Percentiles rank a stretch among this genome's conserved stretches.
Conservation (phyloP, 2,329 filamentous ascomycete genomes). For the Parascedosporium putredinis region DNA sequence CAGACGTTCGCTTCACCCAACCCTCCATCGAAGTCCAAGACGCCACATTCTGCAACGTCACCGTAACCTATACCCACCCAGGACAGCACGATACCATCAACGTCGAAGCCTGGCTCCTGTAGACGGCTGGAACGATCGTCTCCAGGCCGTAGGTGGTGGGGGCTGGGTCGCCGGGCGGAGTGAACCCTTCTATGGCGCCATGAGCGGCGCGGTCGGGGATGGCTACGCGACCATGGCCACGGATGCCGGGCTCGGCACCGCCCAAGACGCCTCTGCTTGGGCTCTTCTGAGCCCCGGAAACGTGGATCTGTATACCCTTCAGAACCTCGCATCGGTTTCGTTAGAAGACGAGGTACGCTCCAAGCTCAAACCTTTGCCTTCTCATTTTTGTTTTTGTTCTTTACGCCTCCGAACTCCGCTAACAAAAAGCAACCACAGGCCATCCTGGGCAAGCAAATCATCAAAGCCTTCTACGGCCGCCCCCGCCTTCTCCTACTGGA, state of each 20-base stretch:
- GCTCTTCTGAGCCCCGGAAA: constrained; percentile 7
- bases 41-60: constrained; percentile 17
- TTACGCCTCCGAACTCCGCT: background rate
- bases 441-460: constrained; percentile 30
- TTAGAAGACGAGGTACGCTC: constrained; percentile 21
- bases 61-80: constrained; percentile 18
- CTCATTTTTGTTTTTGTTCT: background rate
- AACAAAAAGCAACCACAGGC: too few relatives aligned
- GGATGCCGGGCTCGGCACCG: constrained; percentile 12
- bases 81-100: constrained; percentile 14
- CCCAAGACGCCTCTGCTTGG: constrained; percentile 1
- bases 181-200: constrained; percentile 10
- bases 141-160: constrained; percentile 20
- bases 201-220: constrained; percentile 12
- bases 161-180: constrained; percentile 18
- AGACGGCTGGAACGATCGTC: constrained; percentile 19
- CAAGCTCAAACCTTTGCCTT: background rate
- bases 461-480: constrained; percentile 27
- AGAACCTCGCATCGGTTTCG: constrained; percentile 17
- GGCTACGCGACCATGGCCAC: constrained; percentile 15
- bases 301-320: constrained; percentile 16
- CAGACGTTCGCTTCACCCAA: background rate
- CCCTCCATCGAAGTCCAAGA: background rate
- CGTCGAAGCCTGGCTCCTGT: constrained; percentile 18
- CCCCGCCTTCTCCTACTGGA: constrained; percentile 35